Percentiles rank a stretch among this genome's conserved stretches.
phyloP scores from a whole-genome alignment of 352 stramenopile species.

The Globisporangium lucens region DNA sequence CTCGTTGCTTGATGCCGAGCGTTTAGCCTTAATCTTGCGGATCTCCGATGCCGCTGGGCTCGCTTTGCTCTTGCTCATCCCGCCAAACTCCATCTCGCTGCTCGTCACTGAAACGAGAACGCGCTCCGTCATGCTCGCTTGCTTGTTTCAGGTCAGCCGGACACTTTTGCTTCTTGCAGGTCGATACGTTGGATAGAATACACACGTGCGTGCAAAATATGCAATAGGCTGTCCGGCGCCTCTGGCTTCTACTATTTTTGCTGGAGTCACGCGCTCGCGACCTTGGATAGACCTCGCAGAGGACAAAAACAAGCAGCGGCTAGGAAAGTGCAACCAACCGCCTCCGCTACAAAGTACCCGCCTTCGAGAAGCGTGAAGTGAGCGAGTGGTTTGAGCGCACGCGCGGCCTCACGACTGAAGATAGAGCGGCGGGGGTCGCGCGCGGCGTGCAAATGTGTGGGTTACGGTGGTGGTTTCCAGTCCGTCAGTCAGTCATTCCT shows the following conservation, averaged over 20 bases:
- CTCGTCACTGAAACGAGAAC: slow-evolving; percentile 12
- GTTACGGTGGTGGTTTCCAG: background rate
- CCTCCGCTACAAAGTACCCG: background rate
- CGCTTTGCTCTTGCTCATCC: background rate
- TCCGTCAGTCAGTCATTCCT: background rate
- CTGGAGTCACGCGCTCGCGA: background rate
- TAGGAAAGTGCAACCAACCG: slow-evolving; percentile 1
- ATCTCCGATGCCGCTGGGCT: slow-evolving; percentile 16
- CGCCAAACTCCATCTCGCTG: slow-evolving; percentile 2
- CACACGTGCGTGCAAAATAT: background rate
- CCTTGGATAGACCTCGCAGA: background rate
- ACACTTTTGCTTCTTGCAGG: background rate
- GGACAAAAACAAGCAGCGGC: background rate
- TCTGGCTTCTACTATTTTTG: background rate
- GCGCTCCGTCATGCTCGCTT: slow-evolving; percentile 6
- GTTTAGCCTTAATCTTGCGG: slow-evolving; percentile 13
- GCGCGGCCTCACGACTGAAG: background rate
- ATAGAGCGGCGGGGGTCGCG: background rate
- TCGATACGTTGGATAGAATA: background rate
- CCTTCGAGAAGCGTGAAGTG: background rate
- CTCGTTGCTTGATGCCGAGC: background rate
- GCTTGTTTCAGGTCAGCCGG: background rate
- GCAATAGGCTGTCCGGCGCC: background rate
- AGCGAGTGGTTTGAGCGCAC: background rate
- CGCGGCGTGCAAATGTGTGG: background rate